phyloP scores from a whole-genome alignment of 345 rosid species.

The Litchi chinensis region DNA sequence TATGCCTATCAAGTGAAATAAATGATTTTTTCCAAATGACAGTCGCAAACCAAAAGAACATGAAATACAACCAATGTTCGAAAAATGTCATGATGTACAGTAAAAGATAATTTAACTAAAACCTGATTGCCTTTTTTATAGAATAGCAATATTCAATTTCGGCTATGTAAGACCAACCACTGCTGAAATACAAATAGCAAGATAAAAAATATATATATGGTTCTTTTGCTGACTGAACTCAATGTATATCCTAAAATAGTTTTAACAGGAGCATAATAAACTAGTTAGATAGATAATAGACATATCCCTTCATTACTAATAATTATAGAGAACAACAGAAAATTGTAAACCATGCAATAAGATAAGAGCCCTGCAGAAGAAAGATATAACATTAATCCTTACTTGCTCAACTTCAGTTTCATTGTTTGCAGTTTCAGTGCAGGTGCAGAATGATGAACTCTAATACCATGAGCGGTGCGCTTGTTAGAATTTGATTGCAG shows the following conservation, averaged over 20 bases:
- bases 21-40: no score
- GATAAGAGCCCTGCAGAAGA: constrained; percentile 6
- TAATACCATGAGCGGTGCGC: constrained; percentile 67
- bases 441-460: constrained; percentile 90
- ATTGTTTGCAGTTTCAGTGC: constrained; percentile 92
- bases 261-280: not conserved
- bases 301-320: not conserved
- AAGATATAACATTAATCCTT: constrained; percentile 35
- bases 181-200: not conserved
- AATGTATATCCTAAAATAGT: not conserved
- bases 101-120: no score
- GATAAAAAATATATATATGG: not conserved
- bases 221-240: not conserved
- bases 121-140: no score
- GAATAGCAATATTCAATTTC: no score
- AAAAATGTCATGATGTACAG: no score
- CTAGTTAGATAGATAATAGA: not conserved
- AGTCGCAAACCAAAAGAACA: no score
- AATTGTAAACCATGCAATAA: constrained; percentile 8
- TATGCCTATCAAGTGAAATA: no score
- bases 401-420: constrained; percentile 97
- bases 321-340: not conserved
- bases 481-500: constrained; percentile 77
- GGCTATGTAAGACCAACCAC: no score
- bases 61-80: no score